Conservation (phyloP, 352 stramenopile species). For the Globisporangium solare region DNA sequence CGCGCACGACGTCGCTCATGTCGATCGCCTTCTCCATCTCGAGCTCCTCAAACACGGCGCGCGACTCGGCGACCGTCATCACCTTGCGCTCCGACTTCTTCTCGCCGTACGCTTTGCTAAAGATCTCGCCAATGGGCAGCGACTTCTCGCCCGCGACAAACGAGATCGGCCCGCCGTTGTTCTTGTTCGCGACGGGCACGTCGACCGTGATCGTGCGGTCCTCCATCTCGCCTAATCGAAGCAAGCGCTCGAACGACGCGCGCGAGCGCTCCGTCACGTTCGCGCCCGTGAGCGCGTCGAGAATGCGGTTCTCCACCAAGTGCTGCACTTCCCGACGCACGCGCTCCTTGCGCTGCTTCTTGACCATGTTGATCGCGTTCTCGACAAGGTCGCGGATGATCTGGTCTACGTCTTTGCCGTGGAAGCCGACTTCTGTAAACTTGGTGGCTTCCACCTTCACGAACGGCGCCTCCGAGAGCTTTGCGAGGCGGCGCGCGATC, state of each 20-base stretch:
- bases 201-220: constrained; percentile 79
- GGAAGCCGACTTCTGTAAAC: constrained; percentile 99
- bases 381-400: constrained; percentile 99
- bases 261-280: constrained; percentile 78
- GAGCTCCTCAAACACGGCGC: constrained; percentile 93
- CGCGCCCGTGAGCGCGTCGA: constrained; percentile 92
- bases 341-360: constrained; percentile 92
- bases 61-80: constrained; percentile 93
- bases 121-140: constrained; percentile 64
- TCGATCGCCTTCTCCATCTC: constrained; percentile 94
- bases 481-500: constrained; percentile 96
- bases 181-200: constrained; percentile 54
- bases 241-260: constrained; percentile 91
- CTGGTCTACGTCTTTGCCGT: constrained; percentile 98
- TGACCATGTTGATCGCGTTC: constrained; percentile 95
- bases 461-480: constrained; percentile 96
- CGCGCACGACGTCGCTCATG: constrained; percentile 84
- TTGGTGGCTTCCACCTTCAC: constrained; percentile 99
- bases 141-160: constrained; percentile 70
- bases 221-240: constrained; percentile 79
- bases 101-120: constrained; percentile 66
- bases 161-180: constrained; percentile 49
- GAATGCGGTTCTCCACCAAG: constrained; percentile 93
- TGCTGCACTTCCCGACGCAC: constrained; percentile 90
- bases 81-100: constrained; percentile 91